A percentile compares a stretch with the other conserved stretches of the same genome.
These are phyloP conservation scores for Ceratopteris richardii DNA, from an alignment of 75 land plant genomes.

Conservation along the genomic window DNA sequence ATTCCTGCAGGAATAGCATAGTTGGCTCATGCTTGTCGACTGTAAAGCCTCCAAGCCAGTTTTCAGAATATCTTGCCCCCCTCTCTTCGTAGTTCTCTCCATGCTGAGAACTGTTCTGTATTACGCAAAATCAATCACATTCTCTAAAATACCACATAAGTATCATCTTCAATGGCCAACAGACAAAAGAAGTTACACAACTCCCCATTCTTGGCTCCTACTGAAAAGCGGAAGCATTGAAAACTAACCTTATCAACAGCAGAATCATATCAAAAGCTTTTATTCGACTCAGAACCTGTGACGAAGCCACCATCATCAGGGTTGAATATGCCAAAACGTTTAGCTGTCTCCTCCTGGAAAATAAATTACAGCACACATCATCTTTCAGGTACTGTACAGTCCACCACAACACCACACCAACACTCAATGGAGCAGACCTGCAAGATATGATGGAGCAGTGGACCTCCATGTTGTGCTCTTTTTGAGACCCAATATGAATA, in stretches of 20 bases:
- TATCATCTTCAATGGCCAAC: not conserved
- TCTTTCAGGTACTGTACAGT: conserved; percentile 2
- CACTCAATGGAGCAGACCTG: conserved; percentile 17
- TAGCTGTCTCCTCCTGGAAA: conserved; percentile 14
- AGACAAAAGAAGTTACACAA: not conserved
- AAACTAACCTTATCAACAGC: not conserved
- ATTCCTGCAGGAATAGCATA: not conserved
- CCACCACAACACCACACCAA: not conserved
- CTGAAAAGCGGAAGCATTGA: not conserved
- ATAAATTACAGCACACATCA: not conserved
- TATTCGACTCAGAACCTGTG: not conserved
- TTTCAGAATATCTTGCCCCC: conserved; percentile 4
- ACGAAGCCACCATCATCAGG: conserved; percentile 6
- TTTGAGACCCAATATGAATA: conserved; percentile 14
- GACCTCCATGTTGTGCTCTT: conserved; percentile 20
- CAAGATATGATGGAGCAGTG: conserved; percentile 17
- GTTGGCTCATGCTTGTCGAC: not conserved
- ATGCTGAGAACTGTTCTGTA: not conserved
- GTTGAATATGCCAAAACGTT: conserved; percentile 16
- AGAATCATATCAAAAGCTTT: not conserved
- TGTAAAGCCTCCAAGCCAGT: not conserved
- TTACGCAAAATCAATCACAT: not conserved
- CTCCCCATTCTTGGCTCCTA: not conserved
- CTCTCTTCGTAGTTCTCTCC: conserved; percentile 5
- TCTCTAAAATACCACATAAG: not conserved